Base-by-base conservation (phyloP, 2,329 filamentous ascomycete genomes). In the Fonsecaea erecta region DNA sequence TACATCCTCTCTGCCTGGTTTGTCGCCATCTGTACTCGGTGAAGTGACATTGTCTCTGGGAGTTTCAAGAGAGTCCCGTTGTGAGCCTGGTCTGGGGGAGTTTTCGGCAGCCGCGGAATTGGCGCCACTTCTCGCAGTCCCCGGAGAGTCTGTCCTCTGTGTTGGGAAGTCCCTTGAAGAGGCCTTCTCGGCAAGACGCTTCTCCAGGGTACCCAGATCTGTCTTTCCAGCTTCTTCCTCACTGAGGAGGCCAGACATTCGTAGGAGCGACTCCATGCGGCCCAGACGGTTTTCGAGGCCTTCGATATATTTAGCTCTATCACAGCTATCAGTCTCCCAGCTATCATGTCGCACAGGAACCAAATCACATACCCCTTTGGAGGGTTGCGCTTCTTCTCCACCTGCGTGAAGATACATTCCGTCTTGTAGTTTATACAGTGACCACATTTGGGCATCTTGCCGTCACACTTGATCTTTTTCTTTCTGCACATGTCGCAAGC, bases 351-450 rank as follows among this genome's bases (percentile, higher is more conserved):
- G 12, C 28, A 16, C 28, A 37, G 35, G 26, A 8, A 12, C 11
- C 43, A 12, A 14, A 26, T 26, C 24, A 77, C 85, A 71, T 85
- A 96, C 93, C 95, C 94, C 83, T 98, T 99, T 0, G 94, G 95
- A 60, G 95, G 94, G 77, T 91, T 95, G 65, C 95, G 87, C 84
- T 99, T 99, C 88, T 99, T 99, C 82, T 99, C 95, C 40, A 98
- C 93, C 76, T 97, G 93, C 0, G 95, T 98, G 76, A 98, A 98
- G 72, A 97, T 87, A 77, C 94, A 99, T 73, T 97, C 93, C 4
- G 93, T 97, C 84, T 97, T 97, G 83, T 97, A 97, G 78, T 97
- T 98, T 77, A 90, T 90, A 78, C 94, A 99, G 79, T 98, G 95
- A 7, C 92, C 93, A 79, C 95, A 99, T 66, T 93, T 88, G 40